phyloP scores from a whole-genome alignment of 129 eudicot species.

The Arctium minus region DNA sequence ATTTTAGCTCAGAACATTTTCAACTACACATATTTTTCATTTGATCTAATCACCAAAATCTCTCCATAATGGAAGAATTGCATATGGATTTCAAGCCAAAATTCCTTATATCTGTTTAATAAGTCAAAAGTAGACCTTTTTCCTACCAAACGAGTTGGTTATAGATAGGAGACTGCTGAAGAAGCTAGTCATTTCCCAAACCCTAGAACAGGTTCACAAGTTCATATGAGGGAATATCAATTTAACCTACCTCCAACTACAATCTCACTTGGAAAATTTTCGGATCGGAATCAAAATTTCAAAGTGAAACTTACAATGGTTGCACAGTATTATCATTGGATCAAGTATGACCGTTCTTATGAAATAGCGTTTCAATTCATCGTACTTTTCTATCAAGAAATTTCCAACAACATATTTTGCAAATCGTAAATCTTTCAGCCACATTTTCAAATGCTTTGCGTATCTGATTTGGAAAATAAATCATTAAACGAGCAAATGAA shows the following conservation, averaged over 20 bases:
- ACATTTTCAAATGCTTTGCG: background rate
- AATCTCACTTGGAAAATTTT: background rate
- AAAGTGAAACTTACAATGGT: background rate
- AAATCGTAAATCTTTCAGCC: background rate
- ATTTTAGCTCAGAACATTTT: background rate
- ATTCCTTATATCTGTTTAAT: background rate
- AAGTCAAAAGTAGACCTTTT: background rate
- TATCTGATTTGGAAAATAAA: background rate
- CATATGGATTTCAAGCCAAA: background rate
- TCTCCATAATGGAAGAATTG: background rate
- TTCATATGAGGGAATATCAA: background rate
- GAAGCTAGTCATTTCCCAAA: background rate
- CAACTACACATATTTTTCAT: background rate
- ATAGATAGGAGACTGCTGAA: background rate
- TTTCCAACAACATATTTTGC: background rate
- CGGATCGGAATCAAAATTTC: background rate
- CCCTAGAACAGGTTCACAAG: slow-evolving; percentile 6
- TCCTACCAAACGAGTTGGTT: background rate
- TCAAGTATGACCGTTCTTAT: background rate
- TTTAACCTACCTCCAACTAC: slow-evolving; percentile 9
- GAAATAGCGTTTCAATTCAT: background rate
- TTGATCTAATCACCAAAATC: background rate
- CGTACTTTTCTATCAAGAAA: background rate
- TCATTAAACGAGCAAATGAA: background rate
- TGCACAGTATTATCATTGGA: background rate